Base-by-base conservation (phyloP, 164 flowering plant species). In the grape (Vitis vinifera) region DNA sequence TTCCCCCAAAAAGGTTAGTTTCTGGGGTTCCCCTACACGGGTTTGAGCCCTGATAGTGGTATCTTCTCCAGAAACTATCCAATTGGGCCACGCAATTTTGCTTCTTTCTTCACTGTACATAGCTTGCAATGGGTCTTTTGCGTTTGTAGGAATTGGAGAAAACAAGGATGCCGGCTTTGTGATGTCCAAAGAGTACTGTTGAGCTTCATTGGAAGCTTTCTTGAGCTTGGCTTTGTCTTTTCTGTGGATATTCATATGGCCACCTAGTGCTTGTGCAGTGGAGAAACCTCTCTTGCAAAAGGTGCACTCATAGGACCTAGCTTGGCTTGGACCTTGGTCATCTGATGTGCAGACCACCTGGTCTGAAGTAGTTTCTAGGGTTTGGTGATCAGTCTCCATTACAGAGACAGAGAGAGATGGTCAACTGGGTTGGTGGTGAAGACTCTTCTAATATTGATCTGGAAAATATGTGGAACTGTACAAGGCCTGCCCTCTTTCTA, bases 161-260 rank as follows among this genome's bases (percentile, higher is more conserved):
- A 11, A 14, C 55, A 56, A 65, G 59, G 55, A n/a, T 10, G 30
- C 9, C 58, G 15, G 49, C 15, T 50, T 51, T 29, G 31, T 27
- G 66, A 51, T 68, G n/a, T 71, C 61, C 23, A 58, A 57, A 29
- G 50, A 37, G 44, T 37, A 37, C 10, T 48, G 60, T 12, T 17
- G 63, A 17, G 49, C 19, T 23, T n/a, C 49, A 11, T 69, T 9
- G n/a, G 68, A 27, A n/a, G 69, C 13, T 62, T 71, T 75, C 63
- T 70, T 84, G 68, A 74, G 78, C 71, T 77, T 82, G 44, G 78
- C 82, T 29, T 78, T 80, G 71, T 82, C 84, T 71, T 67, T 78
- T 9, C 88, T 61, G 57, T 84, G 88, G 55, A 84, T 80, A 49
- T 84, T 84, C 88, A 84, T 84, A 72, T 84, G 88, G 17, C 87